Evolutionary conservation across 352 stramenopile genomes (phyloP).

Genomic region (Globisporangium abappressorium): DNA sequence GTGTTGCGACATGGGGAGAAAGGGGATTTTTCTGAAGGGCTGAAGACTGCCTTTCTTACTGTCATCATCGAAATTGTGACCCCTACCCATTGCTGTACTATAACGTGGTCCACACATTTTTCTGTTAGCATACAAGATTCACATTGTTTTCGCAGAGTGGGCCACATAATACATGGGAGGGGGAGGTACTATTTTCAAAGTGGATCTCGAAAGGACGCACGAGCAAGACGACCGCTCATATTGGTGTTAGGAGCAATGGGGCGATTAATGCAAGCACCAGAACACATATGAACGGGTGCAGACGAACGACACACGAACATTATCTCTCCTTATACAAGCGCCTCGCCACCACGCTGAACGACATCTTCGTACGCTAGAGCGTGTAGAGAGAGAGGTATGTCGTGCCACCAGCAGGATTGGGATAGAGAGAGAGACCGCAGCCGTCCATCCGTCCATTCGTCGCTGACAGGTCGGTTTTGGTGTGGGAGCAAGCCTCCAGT

Average conservation of each 20-base stretch:
- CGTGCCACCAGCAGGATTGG: not conserved
- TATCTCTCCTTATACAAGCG: not conserved
- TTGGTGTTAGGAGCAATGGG: not conserved
- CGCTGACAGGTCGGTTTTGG: not conserved
- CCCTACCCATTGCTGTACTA: not conserved
- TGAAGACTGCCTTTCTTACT: no score
- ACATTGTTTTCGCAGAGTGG: not conserved
- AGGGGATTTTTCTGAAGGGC: no score
- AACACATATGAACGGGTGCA: not conserved
- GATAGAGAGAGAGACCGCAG: not conserved
- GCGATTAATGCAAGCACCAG: not conserved
- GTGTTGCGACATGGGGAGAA: not conserved
- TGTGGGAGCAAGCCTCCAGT: not conserved
- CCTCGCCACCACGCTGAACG: not conserved
- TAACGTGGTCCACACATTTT: not conserved
- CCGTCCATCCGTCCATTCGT: not conserved
- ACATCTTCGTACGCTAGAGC: not conserved
- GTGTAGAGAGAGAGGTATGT: not conserved
- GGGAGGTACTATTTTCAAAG: not conserved
- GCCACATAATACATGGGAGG: not conserved
- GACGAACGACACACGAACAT: not conserved
- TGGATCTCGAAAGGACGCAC: slow-evolving; percentile 9
- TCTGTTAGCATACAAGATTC: no score
- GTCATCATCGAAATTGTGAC: no score
- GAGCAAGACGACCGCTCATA: not conserved